Evolutionary conservation across 208 protist genomes (phyloP), one percentile per base, ranked within the genome.

Genomic region (Leishmania major): DNA sequence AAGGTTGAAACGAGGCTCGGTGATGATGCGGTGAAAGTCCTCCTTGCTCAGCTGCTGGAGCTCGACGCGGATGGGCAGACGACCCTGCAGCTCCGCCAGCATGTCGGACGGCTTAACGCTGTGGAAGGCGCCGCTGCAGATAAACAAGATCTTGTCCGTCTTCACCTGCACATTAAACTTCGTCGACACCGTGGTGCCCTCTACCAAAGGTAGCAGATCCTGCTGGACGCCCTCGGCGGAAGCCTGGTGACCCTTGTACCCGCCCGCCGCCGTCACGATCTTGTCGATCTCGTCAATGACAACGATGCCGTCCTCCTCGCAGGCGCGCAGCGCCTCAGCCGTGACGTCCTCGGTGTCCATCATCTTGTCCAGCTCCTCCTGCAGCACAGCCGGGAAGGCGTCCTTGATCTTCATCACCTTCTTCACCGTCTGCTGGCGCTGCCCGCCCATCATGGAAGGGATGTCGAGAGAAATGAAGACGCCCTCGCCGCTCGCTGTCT

Each of bases 211-310:
- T 0, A 99, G 93, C 37, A 99, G 87, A 87, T 99, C 99, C 87
- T 99, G 96, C 92, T 99, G 99, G 11, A 99, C 99, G 76, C 99
- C 99, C 82, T 99, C 99, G 40, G 96, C 93, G 49, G 90, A 97
- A 11, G 98, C 98, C 88, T 99, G 97, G 76, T 97, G 93, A 5
- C 95, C 94, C 80, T 97, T 96, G 88, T 96, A 96, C 51, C 92
- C 92, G 31, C 95, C 95, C 0, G 93, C 87, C 0, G 94, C 90
- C 25, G 94, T 97, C 76, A 98, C 96, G 81, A 99, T 99, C 91
- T 99, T 99, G 92, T 99, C 99, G 78, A 99, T 99, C 84, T 99
- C 99, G 85, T 99, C 99, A 78, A 99, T 99, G 55, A 99, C 99
- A 1, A 99, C 98, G 82, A 99, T 99, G 78, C 99, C 99, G 85